Conservation (phyloP, 306 rosid species). For the Cyclanthera cordifolia region DNA sequence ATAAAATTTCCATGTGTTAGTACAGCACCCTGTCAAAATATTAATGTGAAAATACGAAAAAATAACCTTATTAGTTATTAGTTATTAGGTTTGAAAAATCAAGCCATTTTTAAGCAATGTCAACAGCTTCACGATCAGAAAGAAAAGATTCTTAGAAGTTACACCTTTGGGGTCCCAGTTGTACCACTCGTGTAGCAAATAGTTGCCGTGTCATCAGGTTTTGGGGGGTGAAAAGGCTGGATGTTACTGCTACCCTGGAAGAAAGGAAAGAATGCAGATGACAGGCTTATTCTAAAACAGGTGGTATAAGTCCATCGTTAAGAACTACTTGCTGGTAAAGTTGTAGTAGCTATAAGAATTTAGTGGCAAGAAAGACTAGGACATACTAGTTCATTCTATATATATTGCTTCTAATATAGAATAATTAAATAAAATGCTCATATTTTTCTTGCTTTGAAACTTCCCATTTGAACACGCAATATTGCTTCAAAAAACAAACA, state of each 20-base stretch:
- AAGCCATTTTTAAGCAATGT: background rate
- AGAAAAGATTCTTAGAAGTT: conserved; percentile 12
- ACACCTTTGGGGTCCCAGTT: conserved; percentile 97
- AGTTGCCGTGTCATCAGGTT: conserved; percentile 75
- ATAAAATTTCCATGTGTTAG: conserved; percentile 78
- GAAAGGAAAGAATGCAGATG: conserved; percentile 28
- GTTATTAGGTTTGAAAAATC: conserved; percentile 2
- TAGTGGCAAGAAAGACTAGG: background rate
- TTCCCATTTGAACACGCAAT: background rate
- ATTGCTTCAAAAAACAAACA: background rate
- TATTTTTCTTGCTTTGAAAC: background rate
- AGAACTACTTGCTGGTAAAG: background rate
- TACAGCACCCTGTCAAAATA: conserved; percentile 69
- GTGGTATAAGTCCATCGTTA: background rate
- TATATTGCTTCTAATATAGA: background rate
- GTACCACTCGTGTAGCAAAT: conserved; percentile 98
- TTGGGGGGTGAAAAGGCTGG: conserved; percentile 75
- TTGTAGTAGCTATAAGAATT: background rate
- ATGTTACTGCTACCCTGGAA: conserved; percentile 61
- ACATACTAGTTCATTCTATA: background rate
- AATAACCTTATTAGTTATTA: conserved; percentile 5
- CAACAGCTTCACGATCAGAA: conserved; percentile 11
- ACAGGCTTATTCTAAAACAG: background rate
- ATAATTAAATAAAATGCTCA: background rate
- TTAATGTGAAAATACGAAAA: conserved; percentile 19